Conservation (phyloP, 495 filamentous ascomycete species). For the Neurospora africana region DNA sequence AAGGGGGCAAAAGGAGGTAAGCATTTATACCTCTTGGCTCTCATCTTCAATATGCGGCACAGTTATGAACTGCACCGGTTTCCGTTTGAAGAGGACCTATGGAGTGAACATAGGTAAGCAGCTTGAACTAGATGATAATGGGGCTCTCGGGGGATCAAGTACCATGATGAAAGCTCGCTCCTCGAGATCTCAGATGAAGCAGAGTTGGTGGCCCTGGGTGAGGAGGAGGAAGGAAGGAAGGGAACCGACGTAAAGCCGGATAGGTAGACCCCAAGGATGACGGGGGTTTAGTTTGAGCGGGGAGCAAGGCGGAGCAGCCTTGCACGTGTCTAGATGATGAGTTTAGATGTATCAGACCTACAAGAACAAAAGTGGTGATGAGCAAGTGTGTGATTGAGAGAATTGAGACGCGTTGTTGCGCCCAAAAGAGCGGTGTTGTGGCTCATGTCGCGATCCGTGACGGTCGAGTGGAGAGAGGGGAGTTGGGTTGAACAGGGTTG, state of each 20-base stretch:
- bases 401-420: slow-evolving; percentile 19
- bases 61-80: slow-evolving; percentile 77
- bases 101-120: slow-evolving; percentile 6
- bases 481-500: slow-evolving; percentile 14
- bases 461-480: slow-evolving; percentile 20
- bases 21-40: slow-evolving; percentile 55
- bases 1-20: neutral
- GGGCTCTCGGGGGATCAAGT: slow-evolving; percentile 2
- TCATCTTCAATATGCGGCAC: slow-evolving; percentile 68
- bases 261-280: neutral
- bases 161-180: slow-evolving; percentile 16
- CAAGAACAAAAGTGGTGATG: slow-evolving; percentile 3
- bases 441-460: slow-evolving; percentile 22
- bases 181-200: neutral
- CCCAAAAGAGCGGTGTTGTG: slow-evolving; percentile 15
- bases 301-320: slow-evolving; percentile 34
- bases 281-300: neutral
- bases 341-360: neutral
- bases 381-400: slow-evolving; percentile 4
- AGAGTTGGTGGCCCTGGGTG: neutral
- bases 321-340: slow-evolving; percentile 2
- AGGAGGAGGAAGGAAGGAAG: neutral
- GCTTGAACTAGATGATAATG: neutral
- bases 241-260: neutral
- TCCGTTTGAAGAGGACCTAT: slow-evolving; percentile 91